A percentile compares a stretch with the other conserved stretches of the same genome.
Evolutionary conservation across 2,329 filamentous ascomycete species (phyloP).

Genomic region (Arthrobotrys conoides): DNA sequence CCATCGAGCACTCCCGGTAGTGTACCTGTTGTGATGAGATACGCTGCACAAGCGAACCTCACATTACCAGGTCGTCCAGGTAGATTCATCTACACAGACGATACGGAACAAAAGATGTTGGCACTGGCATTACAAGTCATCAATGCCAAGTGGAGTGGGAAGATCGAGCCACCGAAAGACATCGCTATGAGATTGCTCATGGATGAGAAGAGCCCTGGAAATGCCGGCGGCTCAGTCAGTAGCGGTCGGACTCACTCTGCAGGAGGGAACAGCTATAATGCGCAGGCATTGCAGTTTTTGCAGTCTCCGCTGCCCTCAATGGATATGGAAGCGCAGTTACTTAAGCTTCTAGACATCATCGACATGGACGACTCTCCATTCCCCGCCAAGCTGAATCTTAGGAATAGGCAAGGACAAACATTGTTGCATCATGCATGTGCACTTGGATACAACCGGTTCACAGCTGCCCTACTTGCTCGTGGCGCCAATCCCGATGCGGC

Average conservation of each 20-base stretch:
- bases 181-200: conserved; percentile 77
- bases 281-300: conserved; percentile 54
- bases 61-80: conserved; percentile 64
- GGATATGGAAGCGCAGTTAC: conserved; percentile 77
- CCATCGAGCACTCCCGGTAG: conserved; percentile 77
- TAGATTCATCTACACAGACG: conserved; percentile 81
- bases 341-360: conserved; percentile 82
- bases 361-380: conserved; percentile 82
- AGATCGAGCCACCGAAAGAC: conserved; percentile 74
- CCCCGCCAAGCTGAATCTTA: conserved; percentile 77
- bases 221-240: conserved; percentile 66
- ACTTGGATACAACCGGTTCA: conserved; percentile 80
- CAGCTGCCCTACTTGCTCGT: conserved; percentile 80
- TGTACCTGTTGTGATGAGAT: conserved; percentile 68
- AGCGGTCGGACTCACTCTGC: conserved; percentile 64
- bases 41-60: conserved; percentile 47
- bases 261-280: conserved; percentile 62
- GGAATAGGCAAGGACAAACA: conserved; percentile 78
- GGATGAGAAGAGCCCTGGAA: conserved; percentile 65
- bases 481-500: conserved; percentile 82
- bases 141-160: conserved; percentile 76
- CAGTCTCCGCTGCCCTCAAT: conserved; percentile 62
- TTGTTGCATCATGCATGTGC: conserved; percentile 85
- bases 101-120: conserved; percentile 78
- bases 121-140: conserved; percentile 77